Conservation (phyloP, 2,329 filamentous ascomycete genomes). For the Chaetothyriales sp. region DNA sequence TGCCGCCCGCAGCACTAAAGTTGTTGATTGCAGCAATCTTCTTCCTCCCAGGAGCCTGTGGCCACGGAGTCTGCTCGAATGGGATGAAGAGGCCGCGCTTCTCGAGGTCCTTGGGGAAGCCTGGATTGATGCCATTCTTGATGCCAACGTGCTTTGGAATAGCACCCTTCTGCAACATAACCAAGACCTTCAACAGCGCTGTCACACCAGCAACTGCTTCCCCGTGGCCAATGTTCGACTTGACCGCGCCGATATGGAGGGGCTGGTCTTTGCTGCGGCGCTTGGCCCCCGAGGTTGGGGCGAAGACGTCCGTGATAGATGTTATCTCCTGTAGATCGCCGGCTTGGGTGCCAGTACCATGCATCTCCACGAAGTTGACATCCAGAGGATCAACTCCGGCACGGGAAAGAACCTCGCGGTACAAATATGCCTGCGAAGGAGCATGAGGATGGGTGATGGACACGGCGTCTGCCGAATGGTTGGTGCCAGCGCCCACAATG, state of each 20-base stretch:
- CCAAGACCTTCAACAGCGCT: slow-evolving; percentile 15
- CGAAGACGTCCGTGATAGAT: slow-evolving; percentile 16
- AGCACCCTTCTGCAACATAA: slow-evolving; percentile 19
- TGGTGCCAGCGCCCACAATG: slow-evolving; percentile 14
- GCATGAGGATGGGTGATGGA: slow-evolving; percentile 15
- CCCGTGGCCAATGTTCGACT: slow-evolving; percentile 20
- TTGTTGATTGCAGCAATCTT: slow-evolving; percentile 45
- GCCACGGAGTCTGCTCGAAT: slow-evolving; percentile 33
- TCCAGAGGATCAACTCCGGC: slow-evolving; percentile 7
- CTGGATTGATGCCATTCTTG: slow-evolving; percentile 30
- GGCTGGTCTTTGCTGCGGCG: neutral
- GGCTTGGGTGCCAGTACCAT: slow-evolving; percentile 14
- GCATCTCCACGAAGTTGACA: slow-evolving; percentile 13
- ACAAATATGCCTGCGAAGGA: slow-evolving; percentile 10
- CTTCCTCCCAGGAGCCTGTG: slow-evolving; percentile 21
- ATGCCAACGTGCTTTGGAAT: slow-evolving; percentile 20
- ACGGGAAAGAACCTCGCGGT: slow-evolving; percentile 4
- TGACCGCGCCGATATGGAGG: slow-evolving; percentile 18
- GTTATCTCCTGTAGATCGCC: slow-evolving; percentile 17
- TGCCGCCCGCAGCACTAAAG: slow-evolving; percentile 57
- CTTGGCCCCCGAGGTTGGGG: neutral
- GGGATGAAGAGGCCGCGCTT: slow-evolving; percentile 32
- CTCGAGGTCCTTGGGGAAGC: slow-evolving; percentile 31
- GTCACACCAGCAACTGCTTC: slow-evolving; percentile 19
- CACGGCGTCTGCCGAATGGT: slow-evolving; percentile 13